These are phyloP conservation scores for Limonium bicolor DNA, from an alignment of 148 eudicot genomes.

Conservation along the genomic window DNA sequence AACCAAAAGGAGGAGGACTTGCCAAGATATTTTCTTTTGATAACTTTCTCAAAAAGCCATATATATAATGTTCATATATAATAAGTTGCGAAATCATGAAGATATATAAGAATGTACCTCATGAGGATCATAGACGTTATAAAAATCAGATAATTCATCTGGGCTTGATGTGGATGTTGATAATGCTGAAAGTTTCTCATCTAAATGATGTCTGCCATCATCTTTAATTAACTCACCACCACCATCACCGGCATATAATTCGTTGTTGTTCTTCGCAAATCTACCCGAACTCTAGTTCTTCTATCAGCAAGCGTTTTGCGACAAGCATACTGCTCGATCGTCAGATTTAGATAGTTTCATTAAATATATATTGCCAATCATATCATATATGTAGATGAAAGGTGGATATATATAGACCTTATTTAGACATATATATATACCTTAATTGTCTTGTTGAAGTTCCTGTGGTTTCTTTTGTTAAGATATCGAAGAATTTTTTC, in stretches of 20 bases:
- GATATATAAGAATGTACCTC: neutral
- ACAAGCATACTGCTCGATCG: constrained; percentile 65
- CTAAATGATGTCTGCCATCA: no score
- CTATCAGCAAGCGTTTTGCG: constrained; percentile 89
- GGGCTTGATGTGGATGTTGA: neutral
- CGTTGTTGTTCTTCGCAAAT: constrained; percentile 79
- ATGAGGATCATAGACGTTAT: neutral
- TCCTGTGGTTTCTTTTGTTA: constrained; percentile 84
- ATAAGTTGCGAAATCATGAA: neutral
- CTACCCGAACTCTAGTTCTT: constrained; percentile 83
- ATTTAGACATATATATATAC: constrained; percentile 26
- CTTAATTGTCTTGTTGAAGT: constrained; percentile 95
- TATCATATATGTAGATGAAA: neutral
- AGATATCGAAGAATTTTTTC: constrained; percentile 75
- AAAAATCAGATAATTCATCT: neutral
- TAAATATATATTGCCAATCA: neutral
- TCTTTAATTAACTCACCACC: no score
- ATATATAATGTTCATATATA: neutral
- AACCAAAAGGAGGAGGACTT: neutral
- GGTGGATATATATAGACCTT: neutral
- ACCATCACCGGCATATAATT: neutral
- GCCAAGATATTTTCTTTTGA: neutral
- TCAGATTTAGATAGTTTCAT: neutral
- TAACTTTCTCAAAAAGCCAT: neutral
- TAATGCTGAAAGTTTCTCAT: no score